These are phyloP conservation scores for Colletotrichum salicis DNA, from an alignment of 2,329 filamentous ascomycete species.

Conservation along the genomic window DNA sequence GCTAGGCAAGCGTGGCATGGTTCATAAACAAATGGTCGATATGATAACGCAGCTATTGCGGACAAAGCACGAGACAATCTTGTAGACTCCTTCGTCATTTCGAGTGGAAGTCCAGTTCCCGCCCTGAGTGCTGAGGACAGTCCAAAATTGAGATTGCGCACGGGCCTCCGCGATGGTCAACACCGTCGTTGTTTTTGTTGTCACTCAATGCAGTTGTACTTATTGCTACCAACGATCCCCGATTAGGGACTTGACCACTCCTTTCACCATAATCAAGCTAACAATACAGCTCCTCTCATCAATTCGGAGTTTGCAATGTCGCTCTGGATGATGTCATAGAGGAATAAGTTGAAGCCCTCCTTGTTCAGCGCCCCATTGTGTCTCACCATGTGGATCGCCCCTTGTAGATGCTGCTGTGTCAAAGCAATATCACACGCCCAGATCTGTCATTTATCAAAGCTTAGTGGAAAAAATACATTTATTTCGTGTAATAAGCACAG, in stretches of 20 bases:
- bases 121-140: not conserved
- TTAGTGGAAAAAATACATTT: not conserved
- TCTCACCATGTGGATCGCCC: not conserved
- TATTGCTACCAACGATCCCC: too few species aligned
- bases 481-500: too few species aligned
- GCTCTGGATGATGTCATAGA: not conserved
- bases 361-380: not conserved
- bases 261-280: not conserved
- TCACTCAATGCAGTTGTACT: too few species aligned
- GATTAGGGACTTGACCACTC: not conserved
- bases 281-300: not conserved
- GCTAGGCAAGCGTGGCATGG: too few species aligned
- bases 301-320: not conserved
- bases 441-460: not conserved
- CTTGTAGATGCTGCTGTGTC: not conserved
- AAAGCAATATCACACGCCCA: not conserved
- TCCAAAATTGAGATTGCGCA: not conserved
- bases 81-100: not conserved
- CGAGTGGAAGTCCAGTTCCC: not conserved
- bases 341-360: not conserved
- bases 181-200: not conserved
- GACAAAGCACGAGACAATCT: not conserved
- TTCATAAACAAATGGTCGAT: too few species aligned
- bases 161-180: not conserved
- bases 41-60: not conserved